These are phyloP conservation scores for Saccharomycopsis phalli DNA, from an alignment of 1,139 yeast species.

Conservation along the genomic window DNA sequence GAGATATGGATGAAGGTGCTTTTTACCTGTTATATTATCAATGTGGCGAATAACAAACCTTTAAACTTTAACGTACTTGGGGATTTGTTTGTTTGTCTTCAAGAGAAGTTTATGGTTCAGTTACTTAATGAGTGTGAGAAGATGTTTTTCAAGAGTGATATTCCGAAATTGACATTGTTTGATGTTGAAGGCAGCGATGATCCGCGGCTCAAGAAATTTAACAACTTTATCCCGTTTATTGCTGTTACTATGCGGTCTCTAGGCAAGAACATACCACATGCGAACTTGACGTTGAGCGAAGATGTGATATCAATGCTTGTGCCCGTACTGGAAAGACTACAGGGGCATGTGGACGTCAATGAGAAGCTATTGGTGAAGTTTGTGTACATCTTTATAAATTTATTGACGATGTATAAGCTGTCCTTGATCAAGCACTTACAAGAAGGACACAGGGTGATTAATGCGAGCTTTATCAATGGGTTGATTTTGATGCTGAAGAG, in stretches of 20 bases:
- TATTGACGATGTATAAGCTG: slow-evolving; percentile 43
- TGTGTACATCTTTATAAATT: slow-evolving; percentile 33
- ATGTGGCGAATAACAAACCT: slow-evolving; percentile 4
- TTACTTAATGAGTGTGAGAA: slow-evolving; percentile 28
- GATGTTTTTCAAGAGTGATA: slow-evolving; percentile 30
- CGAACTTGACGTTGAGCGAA: slow-evolving; percentile 5
- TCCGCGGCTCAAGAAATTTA: slow-evolving; percentile 23
- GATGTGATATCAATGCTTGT: slow-evolving; percentile 1
- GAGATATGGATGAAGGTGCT: slow-evolving; percentile 3
- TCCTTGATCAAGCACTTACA: slow-evolving; percentile 13
- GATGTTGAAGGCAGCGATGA: too few species aligned
- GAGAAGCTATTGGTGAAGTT: slow-evolving; percentile 18
- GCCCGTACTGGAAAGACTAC: slow-evolving; percentile 5
- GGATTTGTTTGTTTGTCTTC: slow-evolving; percentile 27
- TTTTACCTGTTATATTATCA: slow-evolving; percentile 6
- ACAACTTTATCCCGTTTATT: slow-evolving; percentile 17
- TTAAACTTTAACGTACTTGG: slow-evolving; percentile 21
- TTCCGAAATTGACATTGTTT: too few species aligned
- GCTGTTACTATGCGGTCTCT: slow-evolving; percentile 13
- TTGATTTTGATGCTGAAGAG: slow-evolving; percentile 37
- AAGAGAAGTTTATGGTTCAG: slow-evolving; percentile 23
- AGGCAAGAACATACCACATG: slow-evolving; percentile 3
- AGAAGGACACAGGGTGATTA: slow-evolving; percentile 7
- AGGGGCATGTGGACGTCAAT: slow-evolving; percentile 3
- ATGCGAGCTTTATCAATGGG: slow-evolving; percentile 22